These are phyloP conservation scores for Pichia insulana DNA, from an alignment of 805 yeast genomes.

Conservation along the genomic window DNA sequence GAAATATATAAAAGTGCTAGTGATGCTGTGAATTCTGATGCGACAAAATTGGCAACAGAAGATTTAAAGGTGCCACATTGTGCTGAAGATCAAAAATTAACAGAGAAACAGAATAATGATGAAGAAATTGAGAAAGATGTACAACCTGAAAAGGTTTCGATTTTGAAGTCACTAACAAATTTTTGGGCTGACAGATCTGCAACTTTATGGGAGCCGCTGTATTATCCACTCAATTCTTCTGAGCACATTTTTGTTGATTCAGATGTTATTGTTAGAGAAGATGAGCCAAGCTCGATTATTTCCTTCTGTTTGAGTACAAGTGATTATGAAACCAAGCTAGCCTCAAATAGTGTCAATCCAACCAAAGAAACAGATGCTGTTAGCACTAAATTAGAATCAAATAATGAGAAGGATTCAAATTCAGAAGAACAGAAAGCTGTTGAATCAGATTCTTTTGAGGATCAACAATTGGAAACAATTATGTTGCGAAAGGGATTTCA, in stretches of 20 bases:
- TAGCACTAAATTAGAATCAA: neutral
- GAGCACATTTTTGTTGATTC: slow-evolving; percentile 94
- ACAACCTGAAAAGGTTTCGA: slow-evolving; percentile 60
- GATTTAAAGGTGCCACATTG: neutral
- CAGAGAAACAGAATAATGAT: slow-evolving; percentile 4
- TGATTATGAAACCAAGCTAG: slow-evolving; percentile 51
- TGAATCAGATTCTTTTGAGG: neutral
- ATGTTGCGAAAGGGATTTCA: slow-evolving; percentile 85
- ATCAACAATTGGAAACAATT: slow-evolving; percentile 42
- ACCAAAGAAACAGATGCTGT: neutral
- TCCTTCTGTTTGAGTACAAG: slow-evolving; percentile 85
- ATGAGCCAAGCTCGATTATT: slow-evolving; percentile 90
- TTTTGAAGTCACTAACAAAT: slow-evolving; percentile 74
- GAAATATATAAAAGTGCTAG: slow-evolving; percentile 82
- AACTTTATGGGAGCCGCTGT: slow-evolving; percentile 86
- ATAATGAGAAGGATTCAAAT: neutral
- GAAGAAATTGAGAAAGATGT: slow-evolving; percentile 16
- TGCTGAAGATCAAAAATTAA: slow-evolving; percentile 5
- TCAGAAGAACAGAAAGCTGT: neutral
- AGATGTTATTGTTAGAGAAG: slow-evolving; percentile 88
- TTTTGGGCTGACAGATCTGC: slow-evolving; percentile 99
- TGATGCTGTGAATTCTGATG: slow-evolving; percentile 54
- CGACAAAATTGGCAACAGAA: slow-evolving; percentile 1
- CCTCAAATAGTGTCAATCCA: slow-evolving; percentile 10
- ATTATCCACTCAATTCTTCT: slow-evolving; percentile 67